Percentiles rank a stretch among this genome's conserved stretches.
These are phyloP conservation scores for Pythium monospermum DNA, from an alignment of 352 stramenopile species.

Conservation along the genomic window DNA sequence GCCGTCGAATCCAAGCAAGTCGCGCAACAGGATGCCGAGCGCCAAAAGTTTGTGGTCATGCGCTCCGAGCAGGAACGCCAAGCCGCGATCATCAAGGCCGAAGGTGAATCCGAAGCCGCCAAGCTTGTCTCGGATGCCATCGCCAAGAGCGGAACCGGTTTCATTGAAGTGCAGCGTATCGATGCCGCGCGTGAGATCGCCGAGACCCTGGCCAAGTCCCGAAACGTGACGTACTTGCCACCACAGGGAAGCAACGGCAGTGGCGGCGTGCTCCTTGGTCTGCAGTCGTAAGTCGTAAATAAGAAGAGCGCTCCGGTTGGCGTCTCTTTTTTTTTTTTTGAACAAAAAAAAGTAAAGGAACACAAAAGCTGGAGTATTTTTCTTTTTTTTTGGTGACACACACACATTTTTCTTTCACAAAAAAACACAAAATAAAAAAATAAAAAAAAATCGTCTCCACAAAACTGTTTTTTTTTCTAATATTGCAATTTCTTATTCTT, in stretches of 20 bases:
- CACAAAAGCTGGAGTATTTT: too few species aligned
- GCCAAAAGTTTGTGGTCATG: slow-evolving; percentile 98
- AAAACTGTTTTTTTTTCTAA: background rate
- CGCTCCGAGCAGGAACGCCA: slow-evolving; percentile 98
- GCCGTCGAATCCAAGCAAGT: slow-evolving; percentile 99
- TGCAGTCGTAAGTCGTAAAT: slow-evolving; percentile 46
- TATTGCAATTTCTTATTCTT: background rate
- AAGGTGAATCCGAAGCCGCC: slow-evolving; percentile 98
- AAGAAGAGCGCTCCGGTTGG: background rate
- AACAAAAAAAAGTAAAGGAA: background rate
- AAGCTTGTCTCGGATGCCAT: slow-evolving; percentile 97
- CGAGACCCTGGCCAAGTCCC: slow-evolving; percentile 93
- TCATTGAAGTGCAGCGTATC: slow-evolving; percentile 99
- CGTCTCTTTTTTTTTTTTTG: background rate
- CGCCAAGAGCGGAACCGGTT: slow-evolving; percentile 95
- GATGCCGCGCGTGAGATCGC: slow-evolving; percentile 99
- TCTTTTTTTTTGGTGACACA: too few species aligned
- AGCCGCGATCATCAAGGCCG: slow-evolving; percentile 88
- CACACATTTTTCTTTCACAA: too few species aligned
- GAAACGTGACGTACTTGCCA: slow-evolving; percentile 99
- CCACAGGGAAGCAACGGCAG: slow-evolving; percentile 85
- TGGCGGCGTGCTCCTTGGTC: slow-evolving; percentile 78
- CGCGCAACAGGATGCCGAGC: slow-evolving; percentile 98
- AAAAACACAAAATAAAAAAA: slow-evolving; percentile 6
- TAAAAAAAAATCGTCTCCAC: background rate